Conservation (phyloP, 2,329 filamentous ascomycete genomes). For the Chalara sp. region DNA sequence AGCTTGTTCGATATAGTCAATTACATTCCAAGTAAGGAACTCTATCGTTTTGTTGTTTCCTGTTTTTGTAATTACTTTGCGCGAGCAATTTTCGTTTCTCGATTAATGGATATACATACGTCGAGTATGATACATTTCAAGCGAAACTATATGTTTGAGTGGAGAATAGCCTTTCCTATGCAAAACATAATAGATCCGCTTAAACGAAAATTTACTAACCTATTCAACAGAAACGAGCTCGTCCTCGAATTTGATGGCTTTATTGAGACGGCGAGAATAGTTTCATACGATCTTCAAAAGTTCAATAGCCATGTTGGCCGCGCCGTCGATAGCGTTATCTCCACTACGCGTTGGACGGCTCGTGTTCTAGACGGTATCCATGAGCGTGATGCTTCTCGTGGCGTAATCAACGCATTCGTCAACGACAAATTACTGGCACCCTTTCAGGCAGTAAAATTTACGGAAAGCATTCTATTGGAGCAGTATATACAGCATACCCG, state of each 20-base stretch:
- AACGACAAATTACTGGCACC: slow-evolving; percentile 45
- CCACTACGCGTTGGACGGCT: slow-evolving; percentile 70
- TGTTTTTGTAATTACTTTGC: too few species aligned
- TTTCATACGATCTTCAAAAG: slow-evolving; percentile 59
- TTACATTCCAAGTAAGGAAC: slow-evolving; percentile 45
- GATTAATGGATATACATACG: too few species aligned
- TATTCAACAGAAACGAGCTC: slow-evolving; percentile 52
- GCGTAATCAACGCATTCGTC: slow-evolving; percentile 34
- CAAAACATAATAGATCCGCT: too few species aligned
- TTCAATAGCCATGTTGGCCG: slow-evolving; percentile 74
- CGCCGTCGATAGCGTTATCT: slow-evolving; percentile 67
- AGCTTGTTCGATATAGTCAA: slow-evolving; percentile 63
- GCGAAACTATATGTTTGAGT: not conserved
- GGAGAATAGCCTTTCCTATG: not conserved
- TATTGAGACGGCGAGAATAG: slow-evolving; percentile 59
- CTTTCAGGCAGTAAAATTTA: slow-evolving; percentile 54
- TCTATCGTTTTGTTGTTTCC: too few species aligned
- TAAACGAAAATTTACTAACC: not conserved
- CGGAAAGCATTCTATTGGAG: slow-evolving; percentile 58
- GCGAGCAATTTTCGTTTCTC: too few species aligned
- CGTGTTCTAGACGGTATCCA: slow-evolving; percentile 32
- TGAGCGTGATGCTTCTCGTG: slow-evolving; percentile 19
- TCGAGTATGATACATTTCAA: too few species aligned
- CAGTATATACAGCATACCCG: slow-evolving; percentile 70
- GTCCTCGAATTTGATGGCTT: slow-evolving; percentile 72